Conservation (phyloP, 148 eudicot species). For the Rhododendron simsii region DNA sequence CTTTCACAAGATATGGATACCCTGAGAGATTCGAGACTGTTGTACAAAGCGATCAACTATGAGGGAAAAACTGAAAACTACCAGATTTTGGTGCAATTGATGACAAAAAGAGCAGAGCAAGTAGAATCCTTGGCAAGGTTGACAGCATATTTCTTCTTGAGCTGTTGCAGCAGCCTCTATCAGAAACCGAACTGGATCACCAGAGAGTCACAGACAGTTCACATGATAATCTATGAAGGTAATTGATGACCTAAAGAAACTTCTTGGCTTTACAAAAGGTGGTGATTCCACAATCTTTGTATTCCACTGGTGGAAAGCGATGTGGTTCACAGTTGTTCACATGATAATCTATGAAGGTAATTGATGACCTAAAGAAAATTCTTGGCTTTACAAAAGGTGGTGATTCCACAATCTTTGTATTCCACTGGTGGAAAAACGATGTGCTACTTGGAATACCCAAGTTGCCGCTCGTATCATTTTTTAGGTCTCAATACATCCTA, state of each 20-base stretch:
- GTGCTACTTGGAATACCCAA: background rate
- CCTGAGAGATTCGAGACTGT: background rate
- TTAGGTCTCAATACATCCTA: background rate
- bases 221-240: background rate
- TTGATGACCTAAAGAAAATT: background rate
- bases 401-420: constrained; percentile 1
- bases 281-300: constrained; percentile 2
- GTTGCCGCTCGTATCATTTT: background rate
- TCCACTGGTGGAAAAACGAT: too few relatives aligned
- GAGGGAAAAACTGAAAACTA: background rate
- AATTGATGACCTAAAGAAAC: background rate
- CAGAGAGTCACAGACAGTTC: background rate
- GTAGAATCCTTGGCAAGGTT: constrained; percentile 15
- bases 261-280: constrained; percentile 1
- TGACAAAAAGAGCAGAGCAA: constrained; percentile 22
- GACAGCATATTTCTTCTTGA: constrained; percentile 13
- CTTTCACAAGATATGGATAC: background rate
- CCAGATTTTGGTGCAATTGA: constrained; percentile 29
- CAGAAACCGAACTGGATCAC: background rate
- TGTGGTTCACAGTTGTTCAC: too few relatives aligned
- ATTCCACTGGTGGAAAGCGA: too few relatives aligned
- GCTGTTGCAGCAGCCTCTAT: constrained; percentile 10
- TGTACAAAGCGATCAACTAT: background rate
- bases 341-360: background rate
- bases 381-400: background rate